Percentiles rank a stretch among this genome's conserved stretches.
Evolutionary conservation across 192 early-diverging fungal genomes (phyloP).

Genomic region (Coemansia sp.): DNA sequence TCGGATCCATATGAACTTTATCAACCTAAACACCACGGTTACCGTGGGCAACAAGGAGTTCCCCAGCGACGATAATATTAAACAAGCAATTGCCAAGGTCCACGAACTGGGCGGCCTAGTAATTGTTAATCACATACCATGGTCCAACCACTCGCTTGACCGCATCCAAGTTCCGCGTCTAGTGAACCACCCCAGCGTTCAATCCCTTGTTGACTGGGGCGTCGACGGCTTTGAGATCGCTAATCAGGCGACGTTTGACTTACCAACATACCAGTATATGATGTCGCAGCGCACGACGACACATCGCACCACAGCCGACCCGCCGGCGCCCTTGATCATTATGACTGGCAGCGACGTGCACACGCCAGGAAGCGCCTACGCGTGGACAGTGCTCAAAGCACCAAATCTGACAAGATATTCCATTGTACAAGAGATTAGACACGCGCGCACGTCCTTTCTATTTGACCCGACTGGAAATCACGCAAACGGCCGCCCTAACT

Average conservation of each 20-base stretch:
- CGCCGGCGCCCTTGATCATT: constrained; percentile 54
- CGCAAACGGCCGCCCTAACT: constrained; percentile 35
- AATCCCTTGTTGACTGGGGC: constrained; percentile 65
- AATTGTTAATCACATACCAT: constrained; percentile 79
- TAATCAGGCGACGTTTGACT: constrained; percentile 66
- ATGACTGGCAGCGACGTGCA: constrained; percentile 74
- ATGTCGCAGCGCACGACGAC: neutral
- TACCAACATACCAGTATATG: constrained; percentile 59
- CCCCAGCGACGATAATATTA: constrained; percentile 67
- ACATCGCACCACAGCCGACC: constrained; percentile 6
- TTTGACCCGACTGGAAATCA: constrained; percentile 71
- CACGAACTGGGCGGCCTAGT: constrained; percentile 73
- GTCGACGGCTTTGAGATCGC: constrained; percentile 74
- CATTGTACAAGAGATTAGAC: constrained; percentile 64
- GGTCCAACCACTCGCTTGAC: constrained; percentile 68
- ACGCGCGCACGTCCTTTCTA: constrained; percentile 64
- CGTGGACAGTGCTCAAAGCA: constrained; percentile 66
- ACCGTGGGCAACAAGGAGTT: constrained; percentile 48
- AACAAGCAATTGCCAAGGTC: constrained; percentile 60
- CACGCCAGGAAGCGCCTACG: constrained; percentile 62
- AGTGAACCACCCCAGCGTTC: constrained; percentile 65
- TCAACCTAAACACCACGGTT: constrained; percentile 65
- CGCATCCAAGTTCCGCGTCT: constrained; percentile 62
- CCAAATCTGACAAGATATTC: constrained; percentile 48
- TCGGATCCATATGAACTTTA: constrained; percentile 74